Base-by-base conservation (phyloP, 495 filamentous ascomycete species). In the Aspergillus cristatus region DNA sequence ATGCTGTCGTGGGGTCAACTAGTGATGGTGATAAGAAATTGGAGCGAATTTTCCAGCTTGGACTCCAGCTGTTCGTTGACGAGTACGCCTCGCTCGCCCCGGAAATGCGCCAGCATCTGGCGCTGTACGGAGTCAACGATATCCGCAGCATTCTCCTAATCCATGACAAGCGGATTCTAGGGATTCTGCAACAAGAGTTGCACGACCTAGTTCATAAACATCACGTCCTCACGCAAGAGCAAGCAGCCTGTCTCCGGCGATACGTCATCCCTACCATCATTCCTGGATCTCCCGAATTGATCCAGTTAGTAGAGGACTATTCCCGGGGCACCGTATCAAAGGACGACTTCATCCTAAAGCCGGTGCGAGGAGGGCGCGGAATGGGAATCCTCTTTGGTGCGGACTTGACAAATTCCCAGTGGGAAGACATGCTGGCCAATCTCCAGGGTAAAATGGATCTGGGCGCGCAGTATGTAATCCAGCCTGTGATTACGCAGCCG, bases 91-190 rank as follows among this genome's bases (percentile, higher is more conserved):
- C 30, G n/a, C 32, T 63, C 6, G 13, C 25, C 3, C 41, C 36
- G 2, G 53, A 58, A 10, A 33, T 59, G 18, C 44, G 57, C 13
- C 49, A 46, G 5, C 41, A 58, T 6, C 13, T 62, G 1, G 42
- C 45, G 12, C 32, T 41, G 14, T 20, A 46, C 7, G 62, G 63
- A 36, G 44, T 48, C 28, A 67, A 67, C 29, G 57, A 67, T 28
- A 38, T 63, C 14, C 46, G 61, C 6, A 65, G 48, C 3, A 51
- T 66, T 7, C 46, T 60, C 5, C 42, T 67, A 5, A 42, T 54
- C 2, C 63, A 66, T 22, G 63, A 65, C 32, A 67, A 67, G 25
- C 48, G 63, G 0, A 57, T 67, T 35, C 46, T 67, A 1, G 58
- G 60, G 2, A 51, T 67, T 14, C 29, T 67, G 1, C 38, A 22